Conservation (phyloP, 768 basidiomycete species). For the Boletus insuetus region DNA sequence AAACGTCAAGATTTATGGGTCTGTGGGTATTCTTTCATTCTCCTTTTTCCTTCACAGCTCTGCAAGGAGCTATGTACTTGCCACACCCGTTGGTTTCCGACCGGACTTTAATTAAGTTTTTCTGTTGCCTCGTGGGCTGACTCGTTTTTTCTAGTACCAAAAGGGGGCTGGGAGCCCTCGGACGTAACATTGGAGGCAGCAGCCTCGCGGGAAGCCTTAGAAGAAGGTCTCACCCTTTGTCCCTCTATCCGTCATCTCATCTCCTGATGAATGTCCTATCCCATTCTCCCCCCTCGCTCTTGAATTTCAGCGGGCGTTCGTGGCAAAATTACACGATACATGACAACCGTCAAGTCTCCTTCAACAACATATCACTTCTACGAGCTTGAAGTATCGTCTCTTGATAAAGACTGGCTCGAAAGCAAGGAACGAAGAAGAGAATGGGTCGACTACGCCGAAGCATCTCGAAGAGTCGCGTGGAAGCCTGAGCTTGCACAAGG, state of each 20-base stretch:
- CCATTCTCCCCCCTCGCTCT: constrained; percentile 33
- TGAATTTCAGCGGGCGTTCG: constrained; percentile 73
- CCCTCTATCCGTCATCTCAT: constrained; percentile 69
- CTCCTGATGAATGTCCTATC: constrained; percentile 61
- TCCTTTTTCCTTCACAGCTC: neutral
- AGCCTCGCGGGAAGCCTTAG: constrained; percentile 87
- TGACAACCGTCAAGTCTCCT: constrained; percentile 76
- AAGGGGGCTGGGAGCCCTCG: constrained; percentile 86
- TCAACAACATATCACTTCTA: constrained; percentile 88
- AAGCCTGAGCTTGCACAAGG: constrained; percentile 83
- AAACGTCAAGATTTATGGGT: constrained; percentile 82
- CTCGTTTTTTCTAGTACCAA: constrained; percentile 60
- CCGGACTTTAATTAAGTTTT: neutral
- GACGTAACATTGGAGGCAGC: constrained; percentile 83
- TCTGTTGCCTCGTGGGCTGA: constrained; percentile 2
- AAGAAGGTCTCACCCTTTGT: constrained; percentile 93
- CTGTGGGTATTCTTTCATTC: constrained; percentile 58
- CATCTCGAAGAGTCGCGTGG: constrained; percentile 71
- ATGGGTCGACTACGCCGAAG: constrained; percentile 88
- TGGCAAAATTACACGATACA: constrained; percentile 81
- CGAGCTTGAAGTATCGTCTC: constrained; percentile 75
- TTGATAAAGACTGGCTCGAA: constrained; percentile 83
- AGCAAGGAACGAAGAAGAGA: constrained; percentile 75
- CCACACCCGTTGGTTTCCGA: neutral
- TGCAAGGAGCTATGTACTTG: neutral